A percentile compares a stretch with the other conserved stretches of the same genome.
phyloP scores from a whole-genome alignment of 805 yeast genomes.

The Teunomyces cretensis region DNA sequence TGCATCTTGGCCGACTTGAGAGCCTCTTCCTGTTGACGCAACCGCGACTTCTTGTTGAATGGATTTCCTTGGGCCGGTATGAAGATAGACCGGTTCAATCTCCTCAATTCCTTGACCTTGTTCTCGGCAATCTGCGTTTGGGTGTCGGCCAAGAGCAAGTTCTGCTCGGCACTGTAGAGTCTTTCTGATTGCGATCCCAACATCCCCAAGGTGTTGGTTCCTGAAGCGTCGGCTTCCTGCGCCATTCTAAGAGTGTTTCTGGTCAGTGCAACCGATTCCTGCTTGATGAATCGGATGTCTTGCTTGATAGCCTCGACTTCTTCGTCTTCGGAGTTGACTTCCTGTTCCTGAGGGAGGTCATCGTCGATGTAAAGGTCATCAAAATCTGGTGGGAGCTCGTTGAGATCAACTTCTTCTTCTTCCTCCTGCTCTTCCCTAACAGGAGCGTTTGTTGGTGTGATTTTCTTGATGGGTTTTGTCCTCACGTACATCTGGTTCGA shows the following conservation, averaged over 20 bases:
- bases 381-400: constrained; percentile 33
- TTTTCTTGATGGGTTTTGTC: constrained; percentile 16
- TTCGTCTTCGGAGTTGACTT: constrained; percentile 67
- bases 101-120: constrained; percentile 74
- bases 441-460: constrained; percentile 17
- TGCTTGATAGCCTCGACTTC: constrained; percentile 85
- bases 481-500: constrained; percentile 23
- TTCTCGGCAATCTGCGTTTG: constrained; percentile 82
- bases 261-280: constrained; percentile 81
- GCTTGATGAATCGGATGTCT: constrained; percentile 79
- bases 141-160: constrained; percentile 71
- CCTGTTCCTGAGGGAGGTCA: constrained; percentile 33
- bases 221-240: constrained; percentile 47
- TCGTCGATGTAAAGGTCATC: constrained; percentile 41
- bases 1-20: constrained; percentile 60
- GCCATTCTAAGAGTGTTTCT: constrained; percentile 70
- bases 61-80: constrained; percentile 82
- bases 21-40: constrained; percentile 69
- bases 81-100: constrained; percentile 77
- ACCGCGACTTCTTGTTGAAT: constrained; percentile 76
- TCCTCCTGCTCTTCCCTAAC: constrained; percentile 11
- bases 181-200: constrained; percentile 92
- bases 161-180: constrained; percentile 75
- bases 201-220: constrained; percentile 78
- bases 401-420: constrained; percentile 31